Conservation (phyloP, 2,329 filamentous ascomycete genomes). For the Colletotrichum truncatum region DNA sequence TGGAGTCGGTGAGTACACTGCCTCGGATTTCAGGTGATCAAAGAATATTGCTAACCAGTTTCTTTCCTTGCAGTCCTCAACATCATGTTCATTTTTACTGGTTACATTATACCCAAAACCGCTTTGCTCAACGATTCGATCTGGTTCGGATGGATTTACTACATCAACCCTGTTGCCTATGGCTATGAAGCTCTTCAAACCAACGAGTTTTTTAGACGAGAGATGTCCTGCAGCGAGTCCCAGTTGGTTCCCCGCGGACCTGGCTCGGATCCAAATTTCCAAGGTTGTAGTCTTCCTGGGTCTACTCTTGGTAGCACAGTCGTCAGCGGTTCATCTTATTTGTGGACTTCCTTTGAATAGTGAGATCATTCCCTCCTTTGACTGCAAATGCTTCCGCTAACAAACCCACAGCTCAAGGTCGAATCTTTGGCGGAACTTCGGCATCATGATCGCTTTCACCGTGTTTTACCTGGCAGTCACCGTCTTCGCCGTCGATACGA, state of each 20-base stretch:
- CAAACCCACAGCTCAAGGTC: constrained; percentile 43
- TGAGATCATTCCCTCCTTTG: background rate
- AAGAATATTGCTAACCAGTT: constrained; percentile 2
- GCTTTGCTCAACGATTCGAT: constrained; percentile 68
- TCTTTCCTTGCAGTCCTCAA: constrained; percentile 58
- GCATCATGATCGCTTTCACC: constrained; percentile 79
- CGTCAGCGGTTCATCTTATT: constrained; percentile 66
- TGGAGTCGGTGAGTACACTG: constrained; percentile 9
- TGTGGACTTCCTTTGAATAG: constrained; percentile 63
- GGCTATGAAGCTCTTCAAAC: constrained; percentile 69
- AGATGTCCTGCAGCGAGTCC: constrained; percentile 55
- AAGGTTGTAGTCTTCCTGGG: constrained; percentile 65
- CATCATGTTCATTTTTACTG: constrained; percentile 73
- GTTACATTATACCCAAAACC: constrained; percentile 68
- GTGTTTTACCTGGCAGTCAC: constrained; percentile 80
- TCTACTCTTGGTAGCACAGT: constrained; percentile 54
- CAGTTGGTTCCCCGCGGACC: constrained; percentile 58
- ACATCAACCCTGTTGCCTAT: constrained; percentile 72
- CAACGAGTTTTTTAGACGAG: constrained; percentile 63
- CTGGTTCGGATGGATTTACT: constrained; percentile 76
- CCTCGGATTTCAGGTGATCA: constrained; percentile 36
- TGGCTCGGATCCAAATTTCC: constrained; percentile 49
- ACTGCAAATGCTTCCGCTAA: background rate
- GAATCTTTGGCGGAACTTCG: constrained; percentile 81
- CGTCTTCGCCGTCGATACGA: constrained; percentile 72